Evolutionary conservation across 208 protist genomes (phyloP).

Genomic region (Leishmania arabica): DNA sequence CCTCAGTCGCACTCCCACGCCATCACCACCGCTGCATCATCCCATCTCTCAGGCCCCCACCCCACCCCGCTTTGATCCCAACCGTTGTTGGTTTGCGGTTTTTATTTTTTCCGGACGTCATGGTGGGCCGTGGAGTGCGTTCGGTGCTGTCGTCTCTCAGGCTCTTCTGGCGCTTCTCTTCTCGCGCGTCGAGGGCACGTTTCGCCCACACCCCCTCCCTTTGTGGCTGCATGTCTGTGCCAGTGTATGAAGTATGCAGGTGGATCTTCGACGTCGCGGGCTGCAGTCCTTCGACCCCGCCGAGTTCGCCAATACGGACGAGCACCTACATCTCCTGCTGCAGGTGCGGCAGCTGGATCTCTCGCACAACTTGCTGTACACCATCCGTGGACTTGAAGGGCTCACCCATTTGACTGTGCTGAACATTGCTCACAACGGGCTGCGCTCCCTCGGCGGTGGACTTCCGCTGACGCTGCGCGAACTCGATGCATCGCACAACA

Average conservation of each 20-base stretch:
- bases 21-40: not conserved
- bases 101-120: not conserved
- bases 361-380: conserved; percentile 70
- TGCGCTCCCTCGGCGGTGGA: conserved; percentile 49
- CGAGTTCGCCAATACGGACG: conserved; percentile 50
- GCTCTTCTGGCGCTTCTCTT: not conserved
- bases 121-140: not conserved
- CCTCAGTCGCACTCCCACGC: not conserved
- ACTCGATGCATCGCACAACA: conserved; percentile 83
- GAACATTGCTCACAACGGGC: conserved; percentile 74
- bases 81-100: not conserved
- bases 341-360: conserved; percentile 54
- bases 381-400: conserved; percentile 51
- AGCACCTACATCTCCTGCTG: conserved; percentile 33
- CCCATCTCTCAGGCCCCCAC: not conserved
- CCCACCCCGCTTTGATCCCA: not conserved
- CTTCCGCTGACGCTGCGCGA: conserved; percentile 51
- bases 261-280: conserved; percentile 54
- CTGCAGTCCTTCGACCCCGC: conserved; percentile 74
- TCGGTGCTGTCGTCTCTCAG: not conserved
- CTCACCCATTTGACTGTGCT: conserved; percentile 63
- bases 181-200: not conserved
- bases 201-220: not conserved
- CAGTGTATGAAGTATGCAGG: conserved; percentile 36
- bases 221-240: not conserved